phyloP scores from a whole-genome alignment of 805 yeast genomes.

The Isabelozyma gotoi region DNA sequence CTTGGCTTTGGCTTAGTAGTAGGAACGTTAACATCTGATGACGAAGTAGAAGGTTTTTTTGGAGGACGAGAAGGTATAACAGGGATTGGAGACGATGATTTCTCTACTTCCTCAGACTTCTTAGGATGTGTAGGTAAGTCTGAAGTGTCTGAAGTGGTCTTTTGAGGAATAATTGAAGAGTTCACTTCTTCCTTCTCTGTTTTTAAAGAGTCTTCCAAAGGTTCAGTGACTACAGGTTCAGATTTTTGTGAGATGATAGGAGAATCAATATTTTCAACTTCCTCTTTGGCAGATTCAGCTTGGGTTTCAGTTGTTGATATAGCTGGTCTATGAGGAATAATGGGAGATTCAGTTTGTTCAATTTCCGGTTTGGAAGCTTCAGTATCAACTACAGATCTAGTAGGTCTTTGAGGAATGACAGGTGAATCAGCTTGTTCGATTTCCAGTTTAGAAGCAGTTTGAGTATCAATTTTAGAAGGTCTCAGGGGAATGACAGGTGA shows the following conservation, averaged over 20 bases:
- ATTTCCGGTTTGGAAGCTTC: neutral
- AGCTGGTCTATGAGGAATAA: constrained; percentile 8
- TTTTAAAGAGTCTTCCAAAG: neutral
- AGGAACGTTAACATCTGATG: neutral
- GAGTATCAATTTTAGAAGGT: no score
- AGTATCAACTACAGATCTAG: neutral
- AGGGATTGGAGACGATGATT: neutral
- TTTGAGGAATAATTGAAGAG: no score
- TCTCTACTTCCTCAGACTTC: neutral
- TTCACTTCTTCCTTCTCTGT: no score
- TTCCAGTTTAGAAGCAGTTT: neutral
- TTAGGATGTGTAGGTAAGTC: neutral
- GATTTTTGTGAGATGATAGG: neutral
- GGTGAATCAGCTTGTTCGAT: neutral
- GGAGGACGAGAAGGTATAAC: neutral
- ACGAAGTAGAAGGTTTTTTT: neutral
- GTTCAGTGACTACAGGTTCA: neutral
- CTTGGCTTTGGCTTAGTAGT: constrained; percentile 11
- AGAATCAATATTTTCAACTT: no score
- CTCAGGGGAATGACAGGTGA: constrained; percentile 7
- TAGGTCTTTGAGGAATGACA: constrained; percentile 7
- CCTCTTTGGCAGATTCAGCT: constrained; percentile 1
- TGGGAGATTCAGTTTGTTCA: constrained; percentile 2
- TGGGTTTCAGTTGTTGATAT: neutral
- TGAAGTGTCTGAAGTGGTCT: no score